Conservation (phyloP, 2,329 filamentous ascomycete genomes). For the Aurifilum marmelostoma region DNA sequence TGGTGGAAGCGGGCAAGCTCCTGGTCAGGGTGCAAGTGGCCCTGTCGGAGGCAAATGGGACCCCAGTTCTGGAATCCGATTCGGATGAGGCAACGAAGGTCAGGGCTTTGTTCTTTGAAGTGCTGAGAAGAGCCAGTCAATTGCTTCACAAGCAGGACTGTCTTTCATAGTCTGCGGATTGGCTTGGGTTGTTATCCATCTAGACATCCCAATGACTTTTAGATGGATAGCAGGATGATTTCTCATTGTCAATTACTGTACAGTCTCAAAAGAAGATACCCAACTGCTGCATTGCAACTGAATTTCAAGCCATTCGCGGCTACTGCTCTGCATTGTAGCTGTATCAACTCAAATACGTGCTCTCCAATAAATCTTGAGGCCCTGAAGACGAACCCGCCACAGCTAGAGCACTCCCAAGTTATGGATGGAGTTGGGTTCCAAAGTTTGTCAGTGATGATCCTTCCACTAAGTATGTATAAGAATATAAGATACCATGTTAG, state of each 20-base stretch:
- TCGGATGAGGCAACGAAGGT: slow-evolving; percentile 43
- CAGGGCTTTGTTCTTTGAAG: neutral
- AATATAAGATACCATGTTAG: too few relatives aligned
- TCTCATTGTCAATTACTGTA: neutral
- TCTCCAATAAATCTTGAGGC: neutral
- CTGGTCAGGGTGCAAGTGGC: slow-evolving; percentile 24
- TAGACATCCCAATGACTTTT: neutral
- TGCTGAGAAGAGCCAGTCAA: neutral
- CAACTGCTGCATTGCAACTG: neutral
- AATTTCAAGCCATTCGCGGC: neutral
- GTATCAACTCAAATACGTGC: neutral
- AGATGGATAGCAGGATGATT: neutral
- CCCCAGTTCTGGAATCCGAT: slow-evolving; percentile 60
- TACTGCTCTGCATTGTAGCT: neutral
- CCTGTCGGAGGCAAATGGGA: slow-evolving; percentile 58
- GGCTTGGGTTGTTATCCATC: neutral
- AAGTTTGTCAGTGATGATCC: too few relatives aligned
- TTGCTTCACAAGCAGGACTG: neutral
- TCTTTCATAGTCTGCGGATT: neutral
- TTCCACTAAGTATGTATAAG: too few relatives aligned
- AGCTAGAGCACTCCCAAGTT: too few relatives aligned
- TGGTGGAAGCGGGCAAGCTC: slow-evolving; percentile 24
- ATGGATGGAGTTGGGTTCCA: too few relatives aligned
- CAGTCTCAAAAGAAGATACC: neutral
- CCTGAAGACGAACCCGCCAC: too few relatives aligned